phyloP scores from a whole-genome alignment of 306 rosid genomes.

The Crotalaria pallida region DNA sequence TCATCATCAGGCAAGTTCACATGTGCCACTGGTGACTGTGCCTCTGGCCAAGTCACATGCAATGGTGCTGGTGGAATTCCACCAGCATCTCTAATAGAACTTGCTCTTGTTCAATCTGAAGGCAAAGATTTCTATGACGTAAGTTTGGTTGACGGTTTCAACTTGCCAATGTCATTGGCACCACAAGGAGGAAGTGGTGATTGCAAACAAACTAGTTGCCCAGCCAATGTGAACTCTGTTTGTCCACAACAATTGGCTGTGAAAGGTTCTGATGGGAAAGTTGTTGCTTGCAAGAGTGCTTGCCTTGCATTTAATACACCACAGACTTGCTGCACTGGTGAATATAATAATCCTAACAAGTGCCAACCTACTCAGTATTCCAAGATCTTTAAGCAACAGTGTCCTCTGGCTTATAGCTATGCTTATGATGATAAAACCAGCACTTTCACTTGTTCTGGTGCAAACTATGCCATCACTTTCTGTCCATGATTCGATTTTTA shows the following conservation, averaged over 20 bases:
- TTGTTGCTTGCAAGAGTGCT: conserved; percentile 28
- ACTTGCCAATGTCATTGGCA: conserved; percentile 18
- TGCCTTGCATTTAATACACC: conserved; percentile 16
- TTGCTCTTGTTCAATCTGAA: not conserved
- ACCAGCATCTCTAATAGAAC: conserved; percentile 18
- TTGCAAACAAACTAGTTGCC: not conserved
- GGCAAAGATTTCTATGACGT: conserved; percentile 18
- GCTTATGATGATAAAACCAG: conserved; percentile 28
- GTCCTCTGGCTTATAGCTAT: conserved; percentile 29
- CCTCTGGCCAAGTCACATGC: conserved; percentile 8
- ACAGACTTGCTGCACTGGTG: conserved; percentile 6
- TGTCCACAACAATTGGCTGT: conserved; percentile 21
- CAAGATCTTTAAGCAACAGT: conserved; percentile 6
- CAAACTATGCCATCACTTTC: conserved; percentile 19
- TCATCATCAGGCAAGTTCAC: not conserved
- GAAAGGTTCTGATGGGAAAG: conserved; percentile 12
- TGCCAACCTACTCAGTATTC: conserved; percentile 5
- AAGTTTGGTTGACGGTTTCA: conserved; percentile 31
- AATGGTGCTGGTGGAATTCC: conserved; percentile 21
- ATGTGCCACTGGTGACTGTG: conserved; percentile 10
- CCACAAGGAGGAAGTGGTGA: conserved; percentile 4
- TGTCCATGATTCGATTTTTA: conserved; percentile 22
- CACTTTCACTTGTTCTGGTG: conserved; percentile 23
- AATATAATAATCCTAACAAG: not conserved
- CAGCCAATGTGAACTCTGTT: not conserved